Evolutionary conservation across 2,329 filamentous ascomycete genomes (phyloP), one percentile per base, ranked within the genome.

Genomic region (Grosmannia penicillata): DNA sequence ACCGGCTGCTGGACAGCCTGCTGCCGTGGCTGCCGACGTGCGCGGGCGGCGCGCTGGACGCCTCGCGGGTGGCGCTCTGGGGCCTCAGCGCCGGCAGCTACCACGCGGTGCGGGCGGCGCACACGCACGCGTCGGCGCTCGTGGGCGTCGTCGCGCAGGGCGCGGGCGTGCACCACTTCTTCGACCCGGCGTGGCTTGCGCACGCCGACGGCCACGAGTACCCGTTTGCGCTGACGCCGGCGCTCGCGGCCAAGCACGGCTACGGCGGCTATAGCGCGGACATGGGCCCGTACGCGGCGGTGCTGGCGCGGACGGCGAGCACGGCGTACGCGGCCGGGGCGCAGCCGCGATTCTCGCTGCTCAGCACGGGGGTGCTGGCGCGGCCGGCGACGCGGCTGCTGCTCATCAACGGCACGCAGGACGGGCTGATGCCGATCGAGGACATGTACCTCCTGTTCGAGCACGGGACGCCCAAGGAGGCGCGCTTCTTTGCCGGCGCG

Each of bases 371-470:
- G 0, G 62, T 81, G 25, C 50, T 79, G 26, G 56, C 75, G 30
- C 58, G 59, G 54, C 65, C 68, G 8, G 70, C 66, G 33, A 70
- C 67, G 32, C 59, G 73, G 43, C 52, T 81, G 36, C 53, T 82
- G 44, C 53, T 81, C 40, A 59, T 81, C 37, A 78, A 78, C 50
- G 75, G 76, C 8, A 71, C 67, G 4, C 60, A 66, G 38, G 76
- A 81, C 47, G 75, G 75, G 0, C 55, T 80, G 32, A 78, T 78
- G 63, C 76, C 76, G 1, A 76, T 81, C 41, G 76, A 81, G 49
- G 76, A 81, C 49, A 75, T 65, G 13, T 68, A 76, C 57, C 56
- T 81, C 37, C 56, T 80, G 38, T 70, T 78, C 46, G 72, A 78
- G 52, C 66, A 78, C 46, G 76, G 76, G 3, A 65, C 61, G 24